phyloP scores from a whole-genome alignment of 345 rosid genomes.

The Brassica nigra region DNA sequence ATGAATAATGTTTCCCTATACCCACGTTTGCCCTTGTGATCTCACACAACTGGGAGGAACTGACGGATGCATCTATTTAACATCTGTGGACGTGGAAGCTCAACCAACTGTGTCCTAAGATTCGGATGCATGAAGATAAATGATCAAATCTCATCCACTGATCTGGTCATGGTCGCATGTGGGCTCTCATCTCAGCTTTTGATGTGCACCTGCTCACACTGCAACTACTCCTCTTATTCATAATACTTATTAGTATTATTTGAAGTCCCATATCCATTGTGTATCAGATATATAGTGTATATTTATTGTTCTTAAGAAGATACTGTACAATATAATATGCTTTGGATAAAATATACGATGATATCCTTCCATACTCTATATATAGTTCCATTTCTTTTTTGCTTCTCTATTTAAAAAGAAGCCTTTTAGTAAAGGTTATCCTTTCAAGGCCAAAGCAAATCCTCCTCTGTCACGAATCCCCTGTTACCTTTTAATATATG shows the following conservation, averaged over 20 bases:
- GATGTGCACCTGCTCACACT: slow-evolving; percentile 38
- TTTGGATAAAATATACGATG: slow-evolving; percentile 12
- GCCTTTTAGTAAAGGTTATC: slow-evolving; percentile 24
- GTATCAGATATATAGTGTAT: slow-evolving; percentile 17
- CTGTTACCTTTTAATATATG: slow-evolving; percentile 9
- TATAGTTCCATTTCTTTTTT: background rate
- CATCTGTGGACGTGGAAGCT: slow-evolving; percentile 17
- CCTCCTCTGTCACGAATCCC: slow-evolving; percentile 39
- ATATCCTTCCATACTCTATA: slow-evolving; percentile 12
- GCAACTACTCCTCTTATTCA: slow-evolving; percentile 34
- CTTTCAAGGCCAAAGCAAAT: slow-evolving; percentile 33
- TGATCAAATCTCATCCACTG: slow-evolving; percentile 16
- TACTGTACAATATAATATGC: slow-evolving; percentile 21
- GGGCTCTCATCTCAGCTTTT: slow-evolving; percentile 23
- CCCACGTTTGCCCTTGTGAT: background rate
- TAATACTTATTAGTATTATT: background rate
- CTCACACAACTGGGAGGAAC: slow-evolving; percentile 3
- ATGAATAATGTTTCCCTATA: background rate
- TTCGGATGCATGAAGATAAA: slow-evolving; percentile 14
- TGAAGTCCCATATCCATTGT: slow-evolving; percentile 13
- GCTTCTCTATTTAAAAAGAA: background rate
- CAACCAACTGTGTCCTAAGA: slow-evolving; percentile 16
- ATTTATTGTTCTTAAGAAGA: slow-evolving; percentile 3
- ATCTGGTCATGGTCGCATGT: slow-evolving; percentile 24
- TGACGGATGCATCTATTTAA: background rate